These are phyloP conservation scores for Mrakia hoshinonis DNA, from an alignment of 768 basidiomycete species.

Conservation along the genomic window DNA sequence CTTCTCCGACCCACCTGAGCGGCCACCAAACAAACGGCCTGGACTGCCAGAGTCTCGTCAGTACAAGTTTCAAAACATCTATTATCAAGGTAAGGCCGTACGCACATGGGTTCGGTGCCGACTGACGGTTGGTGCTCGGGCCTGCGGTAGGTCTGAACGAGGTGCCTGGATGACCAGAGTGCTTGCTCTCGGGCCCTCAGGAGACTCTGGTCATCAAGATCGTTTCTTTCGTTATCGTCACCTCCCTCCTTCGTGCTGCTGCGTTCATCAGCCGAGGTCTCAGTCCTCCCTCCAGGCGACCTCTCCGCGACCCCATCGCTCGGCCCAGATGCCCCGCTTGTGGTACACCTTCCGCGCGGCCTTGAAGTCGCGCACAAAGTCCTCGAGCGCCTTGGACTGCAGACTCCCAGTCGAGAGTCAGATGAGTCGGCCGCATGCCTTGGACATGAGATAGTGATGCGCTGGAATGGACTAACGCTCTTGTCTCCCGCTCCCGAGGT, in stretches of 20 bases:
- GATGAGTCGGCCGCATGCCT: no score
- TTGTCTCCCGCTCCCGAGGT: conserved; percentile 3
- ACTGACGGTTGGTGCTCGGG: no score
- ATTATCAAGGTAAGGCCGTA: no score
- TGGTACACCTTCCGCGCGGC: conserved; percentile 83
- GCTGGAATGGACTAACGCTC: conserved; percentile 8
- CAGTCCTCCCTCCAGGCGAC: conserved; percentile 68
- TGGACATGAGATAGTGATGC: background rate
- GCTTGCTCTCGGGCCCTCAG: background rate
- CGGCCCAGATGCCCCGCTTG: conserved; percentile 82
- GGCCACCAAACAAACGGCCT: no score
- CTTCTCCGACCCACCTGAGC: no score
- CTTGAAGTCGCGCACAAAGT: conserved; percentile 80
- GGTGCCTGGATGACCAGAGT: background rate
- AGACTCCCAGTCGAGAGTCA: no score
- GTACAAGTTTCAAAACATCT: no score
- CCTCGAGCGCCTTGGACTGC: conserved; percentile 57
- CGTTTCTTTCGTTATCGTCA: background rate
- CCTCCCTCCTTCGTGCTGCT: background rate
- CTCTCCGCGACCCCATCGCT: conserved; percentile 74
- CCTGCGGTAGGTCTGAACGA: no score
- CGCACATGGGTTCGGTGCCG: no score
- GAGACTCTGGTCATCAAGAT: conserved; percentile 4
- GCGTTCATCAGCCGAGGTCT: background rate
- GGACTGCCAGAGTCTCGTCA: no score